phyloP scores from a whole-genome alignment of 495 filamentous ascomycete species.

The Lentithecium fluviatile region DNA sequence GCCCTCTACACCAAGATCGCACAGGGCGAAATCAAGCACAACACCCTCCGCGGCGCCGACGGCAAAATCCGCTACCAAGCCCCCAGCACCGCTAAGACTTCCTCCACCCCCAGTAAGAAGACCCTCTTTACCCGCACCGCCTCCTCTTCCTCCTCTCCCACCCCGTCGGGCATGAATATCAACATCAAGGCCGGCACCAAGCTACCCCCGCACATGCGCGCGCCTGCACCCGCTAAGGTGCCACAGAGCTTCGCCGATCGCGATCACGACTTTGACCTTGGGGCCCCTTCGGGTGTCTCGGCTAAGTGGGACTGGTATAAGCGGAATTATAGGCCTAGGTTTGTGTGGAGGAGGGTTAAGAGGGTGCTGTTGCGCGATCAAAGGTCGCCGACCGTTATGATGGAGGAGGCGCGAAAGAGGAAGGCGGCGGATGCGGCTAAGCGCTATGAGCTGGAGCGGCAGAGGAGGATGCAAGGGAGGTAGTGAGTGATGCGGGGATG shows the following conservation, averaged over 20 bases:
- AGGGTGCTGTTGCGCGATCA: neutral
- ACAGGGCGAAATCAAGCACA: conserved; percentile 4
- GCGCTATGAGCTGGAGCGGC: conserved; percentile 51
- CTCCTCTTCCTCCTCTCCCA: neutral
- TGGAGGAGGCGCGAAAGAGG: conserved; percentile 36
- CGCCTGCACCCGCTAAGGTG: conserved; percentile 1
- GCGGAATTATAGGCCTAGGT: conserved; percentile 39
- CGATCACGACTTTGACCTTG: conserved; percentile 15
- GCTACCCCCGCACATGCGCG: neutral
- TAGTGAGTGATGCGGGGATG: conserved; percentile 38
- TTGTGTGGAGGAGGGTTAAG: conserved; percentile 29
- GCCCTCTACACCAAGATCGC: conserved; percentile 1
- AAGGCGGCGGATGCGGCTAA: conserved; percentile 24
- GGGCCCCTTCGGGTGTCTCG: conserved; percentile 33
- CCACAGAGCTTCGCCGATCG: neutral
- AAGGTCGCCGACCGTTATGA: conserved; percentile 29
- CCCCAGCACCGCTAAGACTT: neutral
- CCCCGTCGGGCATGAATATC: neutral
- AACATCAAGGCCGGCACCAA: neutral
- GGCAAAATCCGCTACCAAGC: conserved; percentile 13
- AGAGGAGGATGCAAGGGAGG: conserved; percentile 46
- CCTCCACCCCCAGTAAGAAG: neutral
- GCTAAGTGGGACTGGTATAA: conserved; percentile 28
- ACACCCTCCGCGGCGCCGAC: neutral
- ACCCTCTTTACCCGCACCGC: neutral